Evolutionary conservation across 768 basidiomycete species (phyloP).

Genomic region (Tulasnella sp.): DNA sequence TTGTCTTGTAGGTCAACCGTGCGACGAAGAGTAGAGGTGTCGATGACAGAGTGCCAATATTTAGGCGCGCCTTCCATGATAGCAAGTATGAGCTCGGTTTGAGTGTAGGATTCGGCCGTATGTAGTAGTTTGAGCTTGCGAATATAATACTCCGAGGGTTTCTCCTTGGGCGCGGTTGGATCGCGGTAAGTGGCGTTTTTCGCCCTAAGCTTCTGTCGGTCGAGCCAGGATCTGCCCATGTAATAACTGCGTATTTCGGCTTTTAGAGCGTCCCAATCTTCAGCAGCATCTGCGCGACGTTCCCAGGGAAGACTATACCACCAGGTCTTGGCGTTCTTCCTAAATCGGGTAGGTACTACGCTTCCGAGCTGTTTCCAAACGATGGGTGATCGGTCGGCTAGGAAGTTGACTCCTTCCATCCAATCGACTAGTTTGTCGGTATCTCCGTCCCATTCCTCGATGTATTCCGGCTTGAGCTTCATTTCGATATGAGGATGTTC

Average conservation of each 20-base stretch:
- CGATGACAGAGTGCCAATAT: constrained; percentile 15
- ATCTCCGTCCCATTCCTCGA: constrained; percentile 47
- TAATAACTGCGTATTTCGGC: too few species aligned
- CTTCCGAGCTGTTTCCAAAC: constrained; percentile 43
- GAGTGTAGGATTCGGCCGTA: constrained; percentile 34
- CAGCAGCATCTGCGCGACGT: constrained; percentile 36
- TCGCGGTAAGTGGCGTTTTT: constrained; percentile 44
- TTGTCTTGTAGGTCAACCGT: constrained; percentile 9
- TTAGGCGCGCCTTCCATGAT: constrained; percentile 44
- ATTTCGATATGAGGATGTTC: constrained; percentile 43
- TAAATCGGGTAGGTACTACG: constrained; percentile 43
- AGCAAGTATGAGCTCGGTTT: constrained; percentile 46
- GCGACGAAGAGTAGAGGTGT: not conserved
- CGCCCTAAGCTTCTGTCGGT: constrained; percentile 43
- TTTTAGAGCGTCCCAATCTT: constrained; percentile 44
- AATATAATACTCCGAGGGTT: too few species aligned
- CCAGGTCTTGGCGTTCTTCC: constrained; percentile 43
- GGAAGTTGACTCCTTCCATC: constrained; percentile 43
- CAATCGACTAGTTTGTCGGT: constrained; percentile 42
- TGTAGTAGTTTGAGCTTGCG: too few species aligned
- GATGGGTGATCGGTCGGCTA: constrained; percentile 38
- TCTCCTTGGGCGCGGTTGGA: constrained; percentile 31
- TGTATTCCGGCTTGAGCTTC: constrained; percentile 43
- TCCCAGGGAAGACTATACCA: constrained; percentile 41
- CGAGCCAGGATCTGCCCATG: too few species aligned